These are phyloP conservation scores for Paramecium sonneborni DNA, from an alignment of 73 alveolate genomes.

Conservation along the genomic window DNA sequence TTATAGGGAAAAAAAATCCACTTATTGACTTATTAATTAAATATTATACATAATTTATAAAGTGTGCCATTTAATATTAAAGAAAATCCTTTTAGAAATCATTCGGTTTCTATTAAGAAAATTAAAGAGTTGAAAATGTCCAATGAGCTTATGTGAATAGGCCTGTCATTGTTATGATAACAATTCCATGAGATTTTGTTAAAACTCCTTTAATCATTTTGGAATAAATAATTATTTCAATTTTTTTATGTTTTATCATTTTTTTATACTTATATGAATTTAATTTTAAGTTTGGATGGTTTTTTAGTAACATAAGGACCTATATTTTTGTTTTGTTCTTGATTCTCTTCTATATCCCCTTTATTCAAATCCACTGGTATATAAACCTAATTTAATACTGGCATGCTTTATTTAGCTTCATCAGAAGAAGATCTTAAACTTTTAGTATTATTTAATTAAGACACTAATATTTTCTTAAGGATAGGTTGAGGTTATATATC, in stretches of 20 bases:
- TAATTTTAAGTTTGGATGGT: neutral
- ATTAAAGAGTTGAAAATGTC: neutral
- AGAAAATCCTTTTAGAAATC: neutral
- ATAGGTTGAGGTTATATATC: neutral
- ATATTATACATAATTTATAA: neutral
- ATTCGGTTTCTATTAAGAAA: neutral
- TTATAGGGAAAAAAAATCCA: constrained; percentile 37
- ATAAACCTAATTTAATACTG: neutral
- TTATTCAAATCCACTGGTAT: neutral
- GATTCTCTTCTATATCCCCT: neutral
- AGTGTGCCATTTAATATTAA: neutral
- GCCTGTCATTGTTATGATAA: neutral
- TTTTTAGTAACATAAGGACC: neutral
- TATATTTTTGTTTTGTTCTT: neutral
- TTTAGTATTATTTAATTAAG: neutral
- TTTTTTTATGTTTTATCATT: neutral
- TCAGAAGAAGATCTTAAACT: neutral
- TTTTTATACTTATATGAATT: neutral
- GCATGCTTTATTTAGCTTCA: neutral
- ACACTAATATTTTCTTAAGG: neutral
- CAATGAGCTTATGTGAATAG: neutral
- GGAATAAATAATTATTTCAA: neutral
- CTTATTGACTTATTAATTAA: constrained; percentile 30
- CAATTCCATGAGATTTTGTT: constrained; percentile 18
- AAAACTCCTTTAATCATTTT: neutral